Base-by-base conservation (phyloP, 192 early-diverging fungal species). In the Neocallimastix lanati region DNA sequence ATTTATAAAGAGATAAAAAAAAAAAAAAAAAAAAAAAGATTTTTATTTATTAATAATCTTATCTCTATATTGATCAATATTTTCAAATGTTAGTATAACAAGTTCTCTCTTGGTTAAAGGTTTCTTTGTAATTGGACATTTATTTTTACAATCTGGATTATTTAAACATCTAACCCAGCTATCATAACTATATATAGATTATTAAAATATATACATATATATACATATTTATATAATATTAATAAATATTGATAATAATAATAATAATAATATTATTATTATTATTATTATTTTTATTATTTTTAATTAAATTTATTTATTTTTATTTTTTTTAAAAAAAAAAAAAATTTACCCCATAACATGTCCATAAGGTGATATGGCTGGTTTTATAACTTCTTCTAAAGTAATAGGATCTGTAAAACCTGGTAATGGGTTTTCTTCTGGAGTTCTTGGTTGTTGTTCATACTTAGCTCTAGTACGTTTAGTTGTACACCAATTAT, bases 321-420 rank as follows among this genome's bases (percentile, higher is more conserved):
- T n/a, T n/a, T n/a, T n/a, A n/a, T n/a, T n/a, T n/a, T n/a, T n/a
- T n/a, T n/a, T n/a, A n/a, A 33, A 6, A 33, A 33, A 6, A 33
- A 33, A 33, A 6, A 33, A 33, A 6, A 33, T 15, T 78, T 92
- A 94, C 78, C 93, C 91, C 93, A 95, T 94, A 35, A 94, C 93
- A 83, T 94, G 93, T 25, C 96, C 96, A 80, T 94, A 97, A 77
- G 94, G 95, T 50, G 95, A 96, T 76, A 98, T 97, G 4, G 96
- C 96, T 21, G 96, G 96, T 79, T 94, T 94, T 13, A 90, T 86
- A 25, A 98, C 93, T 28, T 90, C 90, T 80, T 98, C 95, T 58
- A 98, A 82, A 21, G 95, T 97, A 81, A 98, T 97, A 12, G 96
- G 96, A 83, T 98, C 96, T 36, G 94, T 91, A 83, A 98, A 92